A percentile compares a stretch with the other conserved stretches of the same genome.
phyloP scores from a whole-genome alignment of 2,329 filamentous ascomycete genomes.

The Pseudogymnoascus sp. region DNA sequence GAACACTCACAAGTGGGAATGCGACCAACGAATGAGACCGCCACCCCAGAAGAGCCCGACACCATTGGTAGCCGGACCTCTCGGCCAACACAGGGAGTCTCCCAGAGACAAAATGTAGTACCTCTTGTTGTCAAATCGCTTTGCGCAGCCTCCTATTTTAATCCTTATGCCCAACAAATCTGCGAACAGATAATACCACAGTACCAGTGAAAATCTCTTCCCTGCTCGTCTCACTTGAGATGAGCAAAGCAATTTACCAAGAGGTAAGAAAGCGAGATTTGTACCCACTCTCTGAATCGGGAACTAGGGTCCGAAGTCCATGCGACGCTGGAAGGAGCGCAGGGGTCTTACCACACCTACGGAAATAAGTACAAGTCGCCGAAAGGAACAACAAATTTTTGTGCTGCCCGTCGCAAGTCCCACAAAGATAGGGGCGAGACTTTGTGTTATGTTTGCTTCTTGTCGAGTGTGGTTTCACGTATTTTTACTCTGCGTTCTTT shows the following conservation, averaged over 20 bases:
- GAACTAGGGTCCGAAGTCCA: conserved; percentile 8
- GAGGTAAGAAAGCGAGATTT: conserved; percentile 8
- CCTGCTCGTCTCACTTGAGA: conserved; percentile 7
- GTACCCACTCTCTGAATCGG: conserved; percentile 8
- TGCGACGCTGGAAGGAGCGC: neutral
- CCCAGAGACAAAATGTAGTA: neutral
- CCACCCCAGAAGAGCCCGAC: neutral
- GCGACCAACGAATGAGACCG: neutral
- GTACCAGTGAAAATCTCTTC: conserved; percentile 3
- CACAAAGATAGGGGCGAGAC: conserved; percentile 4
- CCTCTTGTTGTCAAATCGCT: neutral
- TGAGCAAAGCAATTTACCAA: conserved; percentile 8
- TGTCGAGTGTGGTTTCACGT: neutral
- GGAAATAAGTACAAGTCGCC: conserved; percentile 5
- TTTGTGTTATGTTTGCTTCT: conserved; percentile 1
- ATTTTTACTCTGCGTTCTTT: neutral
- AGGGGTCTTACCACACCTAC: conserved; percentile 5
- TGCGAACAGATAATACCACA: neutral
- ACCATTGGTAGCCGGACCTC: neutral
- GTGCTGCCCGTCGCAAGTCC: neutral
- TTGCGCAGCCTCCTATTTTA: conserved; percentile 6
- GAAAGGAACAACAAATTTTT: conserved; percentile 8
- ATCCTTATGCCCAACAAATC: conserved; percentile 1
- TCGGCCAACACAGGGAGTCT: neutral
- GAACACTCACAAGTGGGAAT: neutral